Evolutionary conservation across 768 basidiomycete genomes (phyloP).

Genomic region (Suillus variegatus): DNA sequence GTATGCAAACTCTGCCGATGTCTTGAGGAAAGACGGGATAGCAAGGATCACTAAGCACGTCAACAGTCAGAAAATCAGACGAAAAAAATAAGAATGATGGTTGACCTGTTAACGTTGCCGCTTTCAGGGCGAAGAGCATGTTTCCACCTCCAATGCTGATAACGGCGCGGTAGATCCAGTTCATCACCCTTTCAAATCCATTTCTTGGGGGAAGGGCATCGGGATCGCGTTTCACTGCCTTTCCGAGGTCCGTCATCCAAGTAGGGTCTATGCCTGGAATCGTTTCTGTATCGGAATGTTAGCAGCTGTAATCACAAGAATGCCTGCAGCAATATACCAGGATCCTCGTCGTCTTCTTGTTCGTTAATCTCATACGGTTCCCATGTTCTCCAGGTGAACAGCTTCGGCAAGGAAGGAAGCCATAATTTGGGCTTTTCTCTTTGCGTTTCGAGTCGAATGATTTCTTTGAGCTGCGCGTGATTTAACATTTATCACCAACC

Average conservation of each 20-base stretch:
- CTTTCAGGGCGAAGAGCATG: constrained; percentile 69
- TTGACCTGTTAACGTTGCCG: constrained; percentile 61
- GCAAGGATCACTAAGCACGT: constrained; percentile 50
- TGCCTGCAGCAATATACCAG: constrained; percentile 34
- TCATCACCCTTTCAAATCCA: constrained; percentile 51
- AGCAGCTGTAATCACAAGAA: background rate
- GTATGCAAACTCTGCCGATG: constrained; percentile 59
- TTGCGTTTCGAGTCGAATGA: constrained; percentile 54
- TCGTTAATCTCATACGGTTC: constrained; percentile 45
- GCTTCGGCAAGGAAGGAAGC: constrained; percentile 48
- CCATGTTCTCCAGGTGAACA: constrained; percentile 48
- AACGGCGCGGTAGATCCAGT: constrained; percentile 41
- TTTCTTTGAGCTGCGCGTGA: constrained; percentile 51
- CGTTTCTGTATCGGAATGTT: constrained; percentile 34
- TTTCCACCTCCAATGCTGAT: constrained; percentile 56
- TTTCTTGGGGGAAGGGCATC: constrained; percentile 75
- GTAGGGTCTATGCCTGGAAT: constrained; percentile 57
- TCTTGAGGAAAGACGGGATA: constrained; percentile 58
- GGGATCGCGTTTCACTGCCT: constrained; percentile 62
- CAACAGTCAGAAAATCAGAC: background rate
- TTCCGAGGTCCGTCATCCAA: constrained; percentile 51
- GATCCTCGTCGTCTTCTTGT: constrained; percentile 68
- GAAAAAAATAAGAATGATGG: background rate
- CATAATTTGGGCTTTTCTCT: constrained; percentile 48
- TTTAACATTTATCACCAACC: background rate